phyloP scores from a whole-genome alignment of 1,139 yeast genomes.

The Candida neerlandica region DNA sequence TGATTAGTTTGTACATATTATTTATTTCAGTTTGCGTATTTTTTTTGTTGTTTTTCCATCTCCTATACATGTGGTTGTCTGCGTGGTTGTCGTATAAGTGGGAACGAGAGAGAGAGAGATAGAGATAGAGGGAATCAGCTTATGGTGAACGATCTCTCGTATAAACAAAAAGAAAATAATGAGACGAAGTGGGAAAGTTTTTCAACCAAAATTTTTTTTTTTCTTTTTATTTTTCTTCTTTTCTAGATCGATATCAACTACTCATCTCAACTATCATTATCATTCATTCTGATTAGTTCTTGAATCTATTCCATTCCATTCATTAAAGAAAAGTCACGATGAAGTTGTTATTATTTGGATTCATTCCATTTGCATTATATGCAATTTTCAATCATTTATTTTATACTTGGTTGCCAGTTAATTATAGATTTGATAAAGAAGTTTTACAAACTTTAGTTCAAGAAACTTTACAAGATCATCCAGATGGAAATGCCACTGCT shows the following conservation, averaged over 20 bases:
- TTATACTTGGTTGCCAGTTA: slow-evolving; percentile 67
- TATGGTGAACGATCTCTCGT: neutral
- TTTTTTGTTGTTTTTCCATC: neutral
- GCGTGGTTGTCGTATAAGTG: no score
- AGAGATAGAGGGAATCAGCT: no score
- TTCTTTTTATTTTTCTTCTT: neutral
- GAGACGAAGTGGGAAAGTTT: neutral
- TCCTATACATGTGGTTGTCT: no score
- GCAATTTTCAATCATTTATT: slow-evolving; percentile 45
- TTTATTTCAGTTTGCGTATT: neutral
- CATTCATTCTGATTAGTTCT: neutral
- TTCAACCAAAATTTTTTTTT: neutral
- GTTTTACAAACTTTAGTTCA: slow-evolving; percentile 52
- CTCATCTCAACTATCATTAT: neutral
- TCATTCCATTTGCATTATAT: slow-evolving; percentile 29
- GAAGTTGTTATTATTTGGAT: slow-evolving; percentile 24
- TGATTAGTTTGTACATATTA: neutral
- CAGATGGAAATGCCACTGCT: slow-evolving; percentile 63
- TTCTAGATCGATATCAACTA: neutral
- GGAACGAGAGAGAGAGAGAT: neutral
- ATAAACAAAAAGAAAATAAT: neutral
- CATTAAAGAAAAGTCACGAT: slow-evolving; percentile 10
- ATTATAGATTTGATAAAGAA: slow-evolving; percentile 59
- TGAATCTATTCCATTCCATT: neutral
- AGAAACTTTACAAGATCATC: slow-evolving; percentile 53